These are phyloP conservation scores for Cladophialophora immunda DNA, from an alignment of 2,329 filamentous ascomycete genomes.

Conservation along the genomic window DNA sequence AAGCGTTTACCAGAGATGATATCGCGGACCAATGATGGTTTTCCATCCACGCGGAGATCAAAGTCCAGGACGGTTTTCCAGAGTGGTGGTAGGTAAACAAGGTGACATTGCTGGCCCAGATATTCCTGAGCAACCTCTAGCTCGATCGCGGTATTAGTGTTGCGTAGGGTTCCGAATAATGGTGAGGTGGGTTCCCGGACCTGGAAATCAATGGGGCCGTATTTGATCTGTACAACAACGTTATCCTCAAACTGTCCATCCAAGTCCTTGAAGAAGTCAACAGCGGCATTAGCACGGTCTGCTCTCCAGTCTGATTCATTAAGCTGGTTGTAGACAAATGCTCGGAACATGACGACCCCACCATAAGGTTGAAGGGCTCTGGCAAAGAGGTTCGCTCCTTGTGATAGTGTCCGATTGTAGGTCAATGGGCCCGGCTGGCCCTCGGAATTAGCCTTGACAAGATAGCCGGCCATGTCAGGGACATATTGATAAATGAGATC, in stretches of 20 bases:
- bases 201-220: conserved; percentile 78
- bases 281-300: conserved; percentile 74
- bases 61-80: conserved; percentile 75
- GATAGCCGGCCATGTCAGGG: conserved; percentile 73
- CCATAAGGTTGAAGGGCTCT: conserved; percentile 64
- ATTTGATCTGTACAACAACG: conserved; percentile 77
- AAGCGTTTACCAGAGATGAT: conserved; percentile 70
- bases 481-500: conserved; percentile 66
- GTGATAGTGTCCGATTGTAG: conserved; percentile 73
- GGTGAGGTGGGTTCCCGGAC: conserved; percentile 73
- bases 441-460: conserved; percentile 77
- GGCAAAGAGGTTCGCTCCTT: conserved; percentile 75
- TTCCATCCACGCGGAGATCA: conserved; percentile 68
- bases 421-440: conserved; percentile 74
- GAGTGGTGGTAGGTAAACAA: conserved; percentile 72
- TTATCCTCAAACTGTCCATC: conserved; percentile 75
- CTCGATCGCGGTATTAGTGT: conserved; percentile 66
- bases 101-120: conserved; percentile 73
- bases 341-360: conserved; percentile 74
- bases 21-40: conserved; percentile 65
- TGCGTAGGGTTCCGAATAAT: conserved; percentile 63
- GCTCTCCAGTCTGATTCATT: conserved; percentile 69
- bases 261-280: conserved; percentile 71
- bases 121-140: conserved; percentile 76
- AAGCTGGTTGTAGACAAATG: conserved; percentile 73